Percentiles rank a stretch among this genome's conserved stretches.
Conservation (phyloP, 73 alveolate genomes). For the Blepharisma stoltei region DNA sequence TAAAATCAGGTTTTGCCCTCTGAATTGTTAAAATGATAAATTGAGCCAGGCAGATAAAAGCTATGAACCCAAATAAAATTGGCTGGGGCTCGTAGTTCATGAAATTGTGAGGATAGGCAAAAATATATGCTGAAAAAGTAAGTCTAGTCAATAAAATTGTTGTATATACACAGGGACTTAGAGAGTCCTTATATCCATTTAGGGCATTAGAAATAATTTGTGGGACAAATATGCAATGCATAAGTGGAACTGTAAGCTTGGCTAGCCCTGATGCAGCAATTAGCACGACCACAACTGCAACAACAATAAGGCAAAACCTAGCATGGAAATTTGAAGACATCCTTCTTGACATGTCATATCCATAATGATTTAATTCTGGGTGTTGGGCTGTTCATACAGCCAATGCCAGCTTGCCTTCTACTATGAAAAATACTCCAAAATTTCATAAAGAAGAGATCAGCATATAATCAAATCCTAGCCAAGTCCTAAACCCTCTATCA, state of each 20-base stretch:
- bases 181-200: not conserved
- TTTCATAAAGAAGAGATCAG: too few species aligned
- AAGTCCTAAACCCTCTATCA: too few species aligned
- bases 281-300: not conserved
- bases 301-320: not conserved
- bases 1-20: not conserved
- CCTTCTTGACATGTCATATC: not conserved
- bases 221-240: slow-evolving; percentile 4
- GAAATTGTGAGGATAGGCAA: not conserved
- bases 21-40: not conserved
- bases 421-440: too few species aligned
- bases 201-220: not conserved
- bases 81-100: not conserved
- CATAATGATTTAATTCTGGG: too few species aligned
- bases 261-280: too few species aligned
- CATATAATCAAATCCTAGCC: too few species aligned
- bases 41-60: not conserved
- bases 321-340: not conserved
- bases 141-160: not conserved
- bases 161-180: not conserved
- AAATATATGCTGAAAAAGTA: not conserved
- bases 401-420: too few species aligned
- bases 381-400: too few species aligned
- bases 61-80: not conserved
- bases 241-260: not conserved